Conservation (phyloP, 2,329 filamentous ascomycete genomes). For the Colletotrichum sp. region DNA sequence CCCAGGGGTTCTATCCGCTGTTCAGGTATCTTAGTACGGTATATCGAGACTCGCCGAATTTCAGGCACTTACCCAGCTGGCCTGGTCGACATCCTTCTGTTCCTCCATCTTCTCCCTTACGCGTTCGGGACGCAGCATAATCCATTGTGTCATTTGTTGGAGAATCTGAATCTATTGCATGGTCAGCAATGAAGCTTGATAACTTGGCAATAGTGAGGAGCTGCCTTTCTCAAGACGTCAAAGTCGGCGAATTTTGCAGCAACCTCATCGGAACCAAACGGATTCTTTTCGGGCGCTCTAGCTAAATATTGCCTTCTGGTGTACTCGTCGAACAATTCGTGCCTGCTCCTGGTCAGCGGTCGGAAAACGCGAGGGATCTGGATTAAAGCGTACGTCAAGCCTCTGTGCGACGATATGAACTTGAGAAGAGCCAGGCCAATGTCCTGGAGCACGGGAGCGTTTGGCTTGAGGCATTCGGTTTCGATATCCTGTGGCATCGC, state of each 20-base stretch:
- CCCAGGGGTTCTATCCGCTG: conserved; percentile 82
- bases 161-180: conserved; percentile 69
- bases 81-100: conserved; percentile 80
- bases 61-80: conserved; percentile 72
- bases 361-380: neutral
- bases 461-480: conserved; percentile 81
- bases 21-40: neutral
- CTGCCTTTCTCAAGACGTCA: conserved; percentile 79
- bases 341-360: conserved; percentile 40
- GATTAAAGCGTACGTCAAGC: conserved; percentile 72
- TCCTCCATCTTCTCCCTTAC: conserved; percentile 87
- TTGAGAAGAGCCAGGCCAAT: conserved; percentile 90
- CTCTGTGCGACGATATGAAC: conserved; percentile 91
- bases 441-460: conserved; percentile 75
- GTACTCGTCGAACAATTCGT: conserved; percentile 91
- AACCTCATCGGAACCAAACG: conserved; percentile 79
- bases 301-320: conserved; percentile 84
- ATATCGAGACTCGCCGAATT: neutral
- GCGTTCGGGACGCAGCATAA: conserved; percentile 84
- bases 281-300: conserved; percentile 81
- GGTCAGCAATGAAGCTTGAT: neutral
- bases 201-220: neutral
- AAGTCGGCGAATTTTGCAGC: conserved; percentile 80
- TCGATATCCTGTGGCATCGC: conserved; percentile 74
- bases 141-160: conserved; percentile 89